Evolutionary conservation across 2,329 filamentous ascomycete genomes (phyloP), one percentile per base, ranked within the genome.

Genomic region (Hirsutella rhossiliensis): DNA sequence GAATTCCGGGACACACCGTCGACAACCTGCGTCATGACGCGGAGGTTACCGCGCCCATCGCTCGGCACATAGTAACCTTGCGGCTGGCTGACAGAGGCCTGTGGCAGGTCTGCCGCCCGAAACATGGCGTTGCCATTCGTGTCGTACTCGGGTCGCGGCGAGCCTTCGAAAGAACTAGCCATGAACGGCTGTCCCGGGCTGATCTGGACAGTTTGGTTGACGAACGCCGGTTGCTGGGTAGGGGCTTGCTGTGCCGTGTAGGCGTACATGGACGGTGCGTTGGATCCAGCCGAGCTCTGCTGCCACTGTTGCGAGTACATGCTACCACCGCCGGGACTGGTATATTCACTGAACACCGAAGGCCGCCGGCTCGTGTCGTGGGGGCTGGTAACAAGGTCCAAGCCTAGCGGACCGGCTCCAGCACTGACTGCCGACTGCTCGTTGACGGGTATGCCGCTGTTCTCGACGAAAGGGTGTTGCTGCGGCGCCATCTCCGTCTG

Each of bases 261-360:
- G 1, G 68, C 54, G 49, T 75, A 76, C 48, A 75, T 56, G 0
- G 68, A 50, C 1, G 68, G 55, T 3, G 62, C 62, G 31, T 56
- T 63, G 0, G 71, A 57, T 0, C 65, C 61, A 1, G 64, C 61
- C 3, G 71, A 68, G 13, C 57, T 57, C 19, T 66, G 57, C 48
- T 67, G 68, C 72, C 71, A 75, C 11, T 61, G 54, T 27, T 62
- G 62, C 7, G 59, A 48, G 51, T 73, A 74, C 40, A 74, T 54
- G 15, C 56, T 54, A 11, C 61, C 57, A 15, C 56, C 54, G 7
- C 65, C 56, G 4, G 69, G 59, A 31, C 58, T 64, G 20, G 58
- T 52, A 38, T 72, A 75, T n/a, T 76, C 72, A 28, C 66, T 61
- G 15, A 73, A 60, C 3, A 64, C 54, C 0, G 72, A 72, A 0